Evolutionary conservation across 192 early-diverging fungal species (phyloP).

Genomic region (Rhizoclosmatium globosum): DNA sequence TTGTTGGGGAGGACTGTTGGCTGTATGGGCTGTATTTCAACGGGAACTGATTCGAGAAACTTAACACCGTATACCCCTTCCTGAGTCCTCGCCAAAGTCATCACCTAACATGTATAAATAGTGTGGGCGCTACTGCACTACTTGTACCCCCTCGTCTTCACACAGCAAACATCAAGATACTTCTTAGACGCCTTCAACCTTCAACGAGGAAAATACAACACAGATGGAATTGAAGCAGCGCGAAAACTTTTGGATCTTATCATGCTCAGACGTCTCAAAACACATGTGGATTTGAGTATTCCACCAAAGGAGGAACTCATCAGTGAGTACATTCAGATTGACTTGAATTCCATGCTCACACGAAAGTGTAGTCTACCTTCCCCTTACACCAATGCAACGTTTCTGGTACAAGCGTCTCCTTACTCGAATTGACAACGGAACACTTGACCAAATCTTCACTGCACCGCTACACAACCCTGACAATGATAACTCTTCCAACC

Average conservation of each 20-base stretch:
- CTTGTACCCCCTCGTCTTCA: slow-evolving; percentile 74
- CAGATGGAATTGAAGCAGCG: slow-evolving; percentile 32
- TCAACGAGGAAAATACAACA: slow-evolving; percentile 40
- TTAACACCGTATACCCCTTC: not conserved
- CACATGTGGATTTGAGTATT: slow-evolving; percentile 51
- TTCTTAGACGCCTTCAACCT: slow-evolving; percentile 49
- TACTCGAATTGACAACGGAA: slow-evolving; percentile 41
- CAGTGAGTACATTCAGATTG: slow-evolving; percentile 3
- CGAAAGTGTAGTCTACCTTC: slow-evolving; percentile 40
- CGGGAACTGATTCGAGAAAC: not conserved
- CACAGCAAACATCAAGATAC: slow-evolving; percentile 29
- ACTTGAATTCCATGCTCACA: not conserved
- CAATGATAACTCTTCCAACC: not conserved
- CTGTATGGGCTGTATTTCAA: not conserved
- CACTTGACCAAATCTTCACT: slow-evolving; percentile 44
- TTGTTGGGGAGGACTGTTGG: not conserved
- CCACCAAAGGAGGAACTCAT: slow-evolving; percentile 54
- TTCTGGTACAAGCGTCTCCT: slow-evolving; percentile 57
- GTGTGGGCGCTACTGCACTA: slow-evolving; percentile 79
- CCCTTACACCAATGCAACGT: slow-evolving; percentile 44
- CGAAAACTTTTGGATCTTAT: slow-evolving; percentile 48
- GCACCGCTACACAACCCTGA: not conserved
- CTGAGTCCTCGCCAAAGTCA: no score
- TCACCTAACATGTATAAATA: not conserved
- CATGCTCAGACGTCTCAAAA: slow-evolving; percentile 53